Evolutionary conservation across 495 filamentous ascomycete species (phyloP).

Genomic region (Talaromyces wortmannii): DNA sequence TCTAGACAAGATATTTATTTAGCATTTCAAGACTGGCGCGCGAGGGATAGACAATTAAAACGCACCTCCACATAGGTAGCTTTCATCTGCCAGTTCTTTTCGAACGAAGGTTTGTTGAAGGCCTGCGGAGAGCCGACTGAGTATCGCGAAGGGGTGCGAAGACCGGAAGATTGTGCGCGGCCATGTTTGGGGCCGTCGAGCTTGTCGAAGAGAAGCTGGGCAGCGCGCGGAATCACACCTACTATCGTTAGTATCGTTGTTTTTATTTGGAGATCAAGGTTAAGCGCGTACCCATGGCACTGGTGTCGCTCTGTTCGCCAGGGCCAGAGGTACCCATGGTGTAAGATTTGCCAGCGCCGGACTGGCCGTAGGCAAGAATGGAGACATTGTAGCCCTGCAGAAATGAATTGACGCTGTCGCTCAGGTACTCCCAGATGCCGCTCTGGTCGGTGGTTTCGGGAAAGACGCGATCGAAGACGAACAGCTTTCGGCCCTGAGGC

Average conservation of each 20-base stretch:
- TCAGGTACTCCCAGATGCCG: conserved; percentile 91
- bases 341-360: conserved; percentile 99
- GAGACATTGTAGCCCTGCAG: conserved; percentile 98
- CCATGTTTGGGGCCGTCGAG: conserved; percentile 50
- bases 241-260: conserved; percentile 3
- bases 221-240: conserved; percentile 94
- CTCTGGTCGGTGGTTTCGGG: conserved; percentile 77
- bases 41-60: not conserved
- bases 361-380: conserved; percentile 94
- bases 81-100: conserved; percentile 89
- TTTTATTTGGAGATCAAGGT: not conserved
- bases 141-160: conserved; percentile 77
- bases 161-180: conserved; percentile 58
- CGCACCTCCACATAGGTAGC: conserved; percentile 91
- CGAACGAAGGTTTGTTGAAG: conserved; percentile 41
- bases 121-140: conserved; percentile 54
- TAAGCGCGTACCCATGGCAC: conserved; percentile 63
- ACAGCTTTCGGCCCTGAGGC: conserved; percentile 85
- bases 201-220: conserved; percentile 79
- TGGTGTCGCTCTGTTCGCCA: conserved; percentile 63
- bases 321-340: conserved; percentile 98
- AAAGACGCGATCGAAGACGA: conserved; percentile 95
- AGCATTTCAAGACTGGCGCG: not conserved
- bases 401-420: conserved; percentile 86
- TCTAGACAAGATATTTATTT: conserved; percentile 37